Conservation (phyloP, 768 basidiomycete genomes). For the Calocybe gangraenosa region DNA sequence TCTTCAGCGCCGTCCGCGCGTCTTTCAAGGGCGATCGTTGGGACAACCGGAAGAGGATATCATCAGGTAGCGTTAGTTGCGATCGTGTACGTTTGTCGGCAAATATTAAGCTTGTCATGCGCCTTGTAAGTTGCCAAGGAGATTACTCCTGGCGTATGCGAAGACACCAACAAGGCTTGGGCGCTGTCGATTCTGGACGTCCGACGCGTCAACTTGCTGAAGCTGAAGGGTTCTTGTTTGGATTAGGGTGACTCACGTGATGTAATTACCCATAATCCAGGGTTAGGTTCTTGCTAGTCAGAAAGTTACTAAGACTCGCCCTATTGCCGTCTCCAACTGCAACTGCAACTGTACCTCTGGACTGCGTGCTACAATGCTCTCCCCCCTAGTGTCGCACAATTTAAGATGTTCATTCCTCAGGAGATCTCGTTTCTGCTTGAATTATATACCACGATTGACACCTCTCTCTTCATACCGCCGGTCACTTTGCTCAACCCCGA, state of each 20-base stretch:
- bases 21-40: slow-evolving; percentile 51
- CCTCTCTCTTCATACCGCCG: background rate
- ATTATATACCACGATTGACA: background rate
- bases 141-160: background rate
- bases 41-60: slow-evolving; percentile 37
- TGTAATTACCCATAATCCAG: background rate
- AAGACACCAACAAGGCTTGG: too few relatives aligned
- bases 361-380: slow-evolving; percentile 11
- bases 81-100: slow-evolving; percentile 45
- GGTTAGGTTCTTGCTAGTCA: slow-evolving; percentile 8
- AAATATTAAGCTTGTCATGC: slow-evolving; percentile 24
- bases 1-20: slow-evolving; percentile 36
- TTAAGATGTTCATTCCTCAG: slow-evolving; percentile 3
- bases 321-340: too few relatives aligned
- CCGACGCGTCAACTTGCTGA: slow-evolving; percentile 10
- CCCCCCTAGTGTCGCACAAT: slow-evolving; percentile 1
- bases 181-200: too few relatives aligned
- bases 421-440: background rate
- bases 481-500: slow-evolving; percentile 9
- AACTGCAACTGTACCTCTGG: background rate
- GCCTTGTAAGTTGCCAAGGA: background rate
- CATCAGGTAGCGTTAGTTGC: slow-evolving; percentile 44
- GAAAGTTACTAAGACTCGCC: too few relatives aligned
- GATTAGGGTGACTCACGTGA: slow-evolving; percentile 21
- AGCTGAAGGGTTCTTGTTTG: background rate